A percentile compares a stretch with the other conserved stretches of the same genome.
phyloP scores from a whole-genome alignment of 805 yeast genomes.

The Schwanniomyces polymorphus region DNA sequence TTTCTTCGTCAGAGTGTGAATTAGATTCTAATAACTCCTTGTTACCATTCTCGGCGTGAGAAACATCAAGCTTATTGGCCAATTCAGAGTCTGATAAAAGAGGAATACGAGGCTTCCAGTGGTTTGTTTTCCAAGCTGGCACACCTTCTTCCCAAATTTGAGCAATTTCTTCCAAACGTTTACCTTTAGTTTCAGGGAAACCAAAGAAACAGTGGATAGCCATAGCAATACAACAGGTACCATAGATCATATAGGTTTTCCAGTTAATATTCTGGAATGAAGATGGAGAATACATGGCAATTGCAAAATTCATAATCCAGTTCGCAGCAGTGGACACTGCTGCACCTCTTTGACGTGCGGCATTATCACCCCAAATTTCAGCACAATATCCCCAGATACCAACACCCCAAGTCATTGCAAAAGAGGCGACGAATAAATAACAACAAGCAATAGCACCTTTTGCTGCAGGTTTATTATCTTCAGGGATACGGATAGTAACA shows the following conservation, averaged over 20 bases:
- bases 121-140: conserved; percentile 42
- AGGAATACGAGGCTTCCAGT: conserved; percentile 41
- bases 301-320: conserved; percentile 64
- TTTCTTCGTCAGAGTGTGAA: conserved; percentile 8
- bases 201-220: conserved; percentile 48
- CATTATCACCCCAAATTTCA: conserved; percentile 53
- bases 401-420: conserved; percentile 52
- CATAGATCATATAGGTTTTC: conserved; percentile 50
- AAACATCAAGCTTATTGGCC: conserved; percentile 31
- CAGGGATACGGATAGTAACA: conserved; percentile 34
- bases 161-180: conserved; percentile 58
- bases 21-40: conserved; percentile 17
- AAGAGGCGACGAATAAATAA: conserved; percentile 53
- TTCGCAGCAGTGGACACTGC: conserved; percentile 66
- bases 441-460: conserved; percentile 45
- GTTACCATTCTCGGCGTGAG: conserved; percentile 32
- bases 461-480: conserved; percentile 32
- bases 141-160: conserved; percentile 44
- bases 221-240: conserved; percentile 47
- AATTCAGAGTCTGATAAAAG: conserved; percentile 39
- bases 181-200: conserved; percentile 65
- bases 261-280: conserved; percentile 46
- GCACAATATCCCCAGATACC: conserved; percentile 62
- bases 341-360: conserved; percentile 61
- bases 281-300: conserved; percentile 62